A percentile compares a stretch with the other conserved stretches of the same genome.
phyloP scores from a whole-genome alignment of 208 protist species.

The Porcisia deanei region DNA sequence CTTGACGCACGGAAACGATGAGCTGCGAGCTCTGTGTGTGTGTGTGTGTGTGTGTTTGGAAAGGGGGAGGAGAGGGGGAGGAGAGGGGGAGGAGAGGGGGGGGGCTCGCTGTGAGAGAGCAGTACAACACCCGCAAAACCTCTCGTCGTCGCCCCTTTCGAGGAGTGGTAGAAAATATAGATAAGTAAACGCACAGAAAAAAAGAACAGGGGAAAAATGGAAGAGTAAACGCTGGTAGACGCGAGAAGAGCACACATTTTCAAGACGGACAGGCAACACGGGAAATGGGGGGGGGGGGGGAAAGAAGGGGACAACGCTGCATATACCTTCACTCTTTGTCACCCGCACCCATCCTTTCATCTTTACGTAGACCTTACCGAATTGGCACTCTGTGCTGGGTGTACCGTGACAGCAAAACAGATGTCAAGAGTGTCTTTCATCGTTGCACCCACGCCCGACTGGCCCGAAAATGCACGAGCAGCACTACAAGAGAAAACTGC shows the following conservation, averaged over 20 bases:
- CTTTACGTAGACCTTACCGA: background rate
- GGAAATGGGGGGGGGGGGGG: background rate
- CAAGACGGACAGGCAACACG: background rate
- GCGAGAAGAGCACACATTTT: background rate
- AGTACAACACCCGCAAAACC: background rate
- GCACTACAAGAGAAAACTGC: background rate
- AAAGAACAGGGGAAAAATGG: background rate
- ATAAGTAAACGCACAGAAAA: background rate
- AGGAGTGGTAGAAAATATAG: background rate
- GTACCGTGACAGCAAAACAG: background rate
- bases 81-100: background rate
- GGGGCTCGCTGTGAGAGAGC: background rate
- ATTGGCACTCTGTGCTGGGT: background rate
- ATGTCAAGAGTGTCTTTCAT: background rate
- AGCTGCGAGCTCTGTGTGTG: background rate
- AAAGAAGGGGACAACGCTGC: background rate
- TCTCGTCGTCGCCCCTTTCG: background rate
- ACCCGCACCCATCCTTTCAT: background rate
- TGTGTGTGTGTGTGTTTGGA: no score
- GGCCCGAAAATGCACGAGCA: background rate
- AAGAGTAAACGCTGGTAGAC: background rate
- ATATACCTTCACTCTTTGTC: background rate
- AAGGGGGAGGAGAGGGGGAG: background rate
- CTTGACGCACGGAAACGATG: background rate
- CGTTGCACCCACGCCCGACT: background rate